Evolutionary conservation across 192 early-diverging fungal species (phyloP), one percentile per base, ranked within the genome.

Genomic region (Thamnidium elegans): DNA sequence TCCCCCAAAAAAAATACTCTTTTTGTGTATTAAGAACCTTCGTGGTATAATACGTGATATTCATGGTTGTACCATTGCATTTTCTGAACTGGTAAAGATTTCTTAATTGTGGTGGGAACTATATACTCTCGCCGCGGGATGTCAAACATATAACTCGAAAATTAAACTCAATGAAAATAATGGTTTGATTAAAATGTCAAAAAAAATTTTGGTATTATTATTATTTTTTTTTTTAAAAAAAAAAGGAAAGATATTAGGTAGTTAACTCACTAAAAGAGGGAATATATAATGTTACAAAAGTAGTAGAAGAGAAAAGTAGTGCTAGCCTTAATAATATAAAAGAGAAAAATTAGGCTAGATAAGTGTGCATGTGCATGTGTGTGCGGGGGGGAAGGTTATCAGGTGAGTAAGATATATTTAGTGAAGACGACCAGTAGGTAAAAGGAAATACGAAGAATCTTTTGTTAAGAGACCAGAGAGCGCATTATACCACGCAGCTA

Each of bases 401-500:
- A 47, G 34, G 14, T 51, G 17, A 23, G 21, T 36, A 50, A 53
- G 32, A 42, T 44, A 13, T 53, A 3, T 30, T 70, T 70, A 70
- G 39, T 46, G 46, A 47, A 73, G 54, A 26, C 62, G 65, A 42
- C 66, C 62, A 39, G 53, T 50, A 47, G 86, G 87, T 32, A 89
- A 71, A 10, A 55, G 72, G 50, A 89, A 80, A 68, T 79, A 77
- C 58, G 82, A 81, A 59, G 74, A 82, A 23, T 80, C 65, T 5
- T 67, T 67, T 32, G 75, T 77, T 50, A 85, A 84, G 7, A 89
- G 78, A 65, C 85, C 83, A 14, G 83, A 79, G 0, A 85, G 80
- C 19, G 88, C 84, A 66, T 81, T 83, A 70, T 92, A 92, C 88
- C 87, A 92, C 54, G 88, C 90, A 63, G 87, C 79, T 14, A 89